Conservation (phyloP, 495 filamentous ascomycete species). For the Hypoxylon subgilvum region DNA sequence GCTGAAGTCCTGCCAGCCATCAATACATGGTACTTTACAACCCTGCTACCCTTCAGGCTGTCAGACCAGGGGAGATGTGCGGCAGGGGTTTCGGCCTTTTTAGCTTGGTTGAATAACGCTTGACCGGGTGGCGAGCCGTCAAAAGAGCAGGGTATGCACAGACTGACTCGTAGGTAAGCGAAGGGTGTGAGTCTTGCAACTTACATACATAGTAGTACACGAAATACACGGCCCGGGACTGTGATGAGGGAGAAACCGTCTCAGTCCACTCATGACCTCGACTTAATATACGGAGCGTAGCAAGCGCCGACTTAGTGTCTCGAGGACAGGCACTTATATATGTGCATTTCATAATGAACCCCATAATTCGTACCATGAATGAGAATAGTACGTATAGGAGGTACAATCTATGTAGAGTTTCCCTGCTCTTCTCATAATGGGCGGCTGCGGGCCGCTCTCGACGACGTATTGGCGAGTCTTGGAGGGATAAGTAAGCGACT, state of each 20-base stretch:
- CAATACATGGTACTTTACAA: slow-evolving; percentile 10
- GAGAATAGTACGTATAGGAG: slow-evolving; percentile 18
- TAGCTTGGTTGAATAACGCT: slow-evolving; percentile 28
- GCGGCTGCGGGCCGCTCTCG: slow-evolving; percentile 19
- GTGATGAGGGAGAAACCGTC: slow-evolving; percentile 28
- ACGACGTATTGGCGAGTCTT: slow-evolving; percentile 15
- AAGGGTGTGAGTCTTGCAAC: slow-evolving; percentile 33
- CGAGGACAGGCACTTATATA: slow-evolving; percentile 34
- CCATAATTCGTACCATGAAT: slow-evolving; percentile 37
- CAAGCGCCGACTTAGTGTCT: slow-evolving; percentile 39
- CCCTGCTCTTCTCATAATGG: too few species aligned
- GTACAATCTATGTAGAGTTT: slow-evolving; percentile 12
- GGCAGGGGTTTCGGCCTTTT: slow-evolving; percentile 37
- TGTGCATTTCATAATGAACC: slow-evolving; percentile 31
- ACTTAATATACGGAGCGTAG: slow-evolving; percentile 44
- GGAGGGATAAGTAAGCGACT: slow-evolving; percentile 28
- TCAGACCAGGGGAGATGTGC: slow-evolving; percentile 24
- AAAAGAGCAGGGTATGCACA: slow-evolving; percentile 24
- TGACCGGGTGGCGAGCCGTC: slow-evolving; percentile 34
- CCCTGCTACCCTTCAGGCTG: slow-evolving; percentile 10
- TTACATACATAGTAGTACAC: too few species aligned
- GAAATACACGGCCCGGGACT: slow-evolving; percentile 35
- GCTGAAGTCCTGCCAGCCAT: slow-evolving; percentile 20
- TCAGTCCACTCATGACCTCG: slow-evolving; percentile 39
- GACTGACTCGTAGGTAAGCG: slow-evolving; percentile 4